phyloP scores from a whole-genome alignment of 257 asterid species.

The Jacaranda copaia region DNA sequence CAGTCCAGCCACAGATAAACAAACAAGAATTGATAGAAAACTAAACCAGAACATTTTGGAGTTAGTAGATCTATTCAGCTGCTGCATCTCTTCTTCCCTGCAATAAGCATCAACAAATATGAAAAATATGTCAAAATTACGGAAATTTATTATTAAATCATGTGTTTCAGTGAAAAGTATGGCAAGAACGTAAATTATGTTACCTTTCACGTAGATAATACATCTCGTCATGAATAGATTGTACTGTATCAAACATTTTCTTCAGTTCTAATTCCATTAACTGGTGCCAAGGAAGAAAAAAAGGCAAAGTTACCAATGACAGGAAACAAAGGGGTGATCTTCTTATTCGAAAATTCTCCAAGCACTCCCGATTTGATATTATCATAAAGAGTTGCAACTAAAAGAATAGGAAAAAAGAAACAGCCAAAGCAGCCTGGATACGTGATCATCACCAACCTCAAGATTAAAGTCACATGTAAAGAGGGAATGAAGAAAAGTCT shows the following conservation, averaged over 20 bases:
- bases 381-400: not conserved
- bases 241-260: constrained; percentile 84
- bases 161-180: not conserved
- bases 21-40: constrained; percentile 65
- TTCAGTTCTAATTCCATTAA: constrained; percentile 88
- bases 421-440: not conserved
- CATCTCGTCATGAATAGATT: constrained; percentile 92
- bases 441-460: not conserved
- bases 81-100: constrained; percentile 96
- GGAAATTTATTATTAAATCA: not conserved
- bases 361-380: not conserved
- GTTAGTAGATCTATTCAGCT: constrained; percentile 73
- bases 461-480: not conserved
- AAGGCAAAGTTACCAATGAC: constrained; percentile 12
- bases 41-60: constrained; percentile 84
- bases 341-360: not conserved
- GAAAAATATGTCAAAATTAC: not conserved
- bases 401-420: not conserved
- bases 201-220: constrained; percentile 88
- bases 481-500: not conserved
- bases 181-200: constrained; percentile 28
- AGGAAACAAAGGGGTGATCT: not conserved
- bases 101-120: constrained; percentile 4
- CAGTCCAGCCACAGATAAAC: constrained; percentile 78
- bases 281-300: constrained; percentile 46